Conservation (phyloP, 768 basidiomycete genomes). For the Pulveroboletus frians region DNA sequence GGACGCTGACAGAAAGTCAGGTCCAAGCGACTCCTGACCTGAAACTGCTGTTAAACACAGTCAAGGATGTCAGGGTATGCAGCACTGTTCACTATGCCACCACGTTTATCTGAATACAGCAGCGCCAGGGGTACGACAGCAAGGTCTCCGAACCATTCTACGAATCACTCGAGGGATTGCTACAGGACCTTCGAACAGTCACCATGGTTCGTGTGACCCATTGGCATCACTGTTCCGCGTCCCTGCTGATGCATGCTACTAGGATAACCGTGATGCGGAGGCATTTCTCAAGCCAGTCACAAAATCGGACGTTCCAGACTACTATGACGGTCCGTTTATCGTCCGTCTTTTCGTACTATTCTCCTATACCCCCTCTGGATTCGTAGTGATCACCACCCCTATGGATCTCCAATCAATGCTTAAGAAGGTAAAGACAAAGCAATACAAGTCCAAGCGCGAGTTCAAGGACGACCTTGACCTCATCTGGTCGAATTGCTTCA, state of each 20-base stretch:
- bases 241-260: conserved; percentile 24
- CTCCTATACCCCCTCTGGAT: conserved; percentile 4
- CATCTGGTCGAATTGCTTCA: conserved; percentile 94
- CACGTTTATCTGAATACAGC: conserved; percentile 10
- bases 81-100: conserved; percentile 12
- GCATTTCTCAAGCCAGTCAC: conserved; percentile 93
- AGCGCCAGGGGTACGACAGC: conserved; percentile 49
- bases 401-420: conserved; percentile 96
- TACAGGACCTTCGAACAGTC: conserved; percentile 77
- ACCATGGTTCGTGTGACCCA: conserved; percentile 47
- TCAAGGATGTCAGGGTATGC: conserved; percentile 86
- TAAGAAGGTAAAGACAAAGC: conserved; percentile 87
- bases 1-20: conserved; percentile 77
- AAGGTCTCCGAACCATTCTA: conserved; percentile 88
- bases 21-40: conserved; percentile 67
- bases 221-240: conserved; percentile 20
- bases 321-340: conserved; percentile 70
- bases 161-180: conserved; percentile 85
- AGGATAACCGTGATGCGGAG: conserved; percentile 87
- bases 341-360: background rate
- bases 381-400: conserved; percentile 81
- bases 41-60: conserved; percentile 72
- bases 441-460: conserved; percentile 90
- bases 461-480: conserved; percentile 93
- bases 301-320: conserved; percentile 87